Evolutionary conservation across 306 rosid genomes (phyloP).

Genomic region (Quercus glauca): DNA sequence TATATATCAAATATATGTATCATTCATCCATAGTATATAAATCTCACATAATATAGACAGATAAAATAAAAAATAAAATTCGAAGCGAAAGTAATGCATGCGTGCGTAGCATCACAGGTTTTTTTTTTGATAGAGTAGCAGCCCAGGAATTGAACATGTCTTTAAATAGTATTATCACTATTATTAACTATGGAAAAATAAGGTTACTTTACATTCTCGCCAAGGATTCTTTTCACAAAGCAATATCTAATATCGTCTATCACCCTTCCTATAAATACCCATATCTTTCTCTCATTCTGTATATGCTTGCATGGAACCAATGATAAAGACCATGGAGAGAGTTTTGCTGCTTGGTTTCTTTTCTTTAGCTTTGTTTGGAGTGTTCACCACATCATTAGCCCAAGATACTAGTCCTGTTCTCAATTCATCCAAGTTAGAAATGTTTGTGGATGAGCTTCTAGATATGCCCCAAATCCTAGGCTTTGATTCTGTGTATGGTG

Average conservation of each 20-base stretch:
- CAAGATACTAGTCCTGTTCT: slow-evolving; percentile 4
- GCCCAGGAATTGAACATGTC: too few relatives aligned
- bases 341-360: neutral
- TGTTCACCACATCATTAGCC: slow-evolving; percentile 6
- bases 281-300: neutral
- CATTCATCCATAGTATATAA: rapidly evolving
- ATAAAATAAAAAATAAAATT: too few relatives aligned
- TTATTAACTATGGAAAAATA: too few relatives aligned
- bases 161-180: too few relatives aligned
- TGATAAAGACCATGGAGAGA: neutral
- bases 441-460: slow-evolving; percentile 53
- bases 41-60: too few relatives aligned
- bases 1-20: too few relatives aligned
- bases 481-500: slow-evolving; percentile 20
- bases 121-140: too few relatives aligned
- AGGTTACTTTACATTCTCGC: too few relatives aligned
- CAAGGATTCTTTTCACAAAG: too few relatives aligned
- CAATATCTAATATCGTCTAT: too few relatives aligned
- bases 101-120: too few relatives aligned
- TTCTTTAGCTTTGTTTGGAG: neutral
- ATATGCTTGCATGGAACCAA: neutral
- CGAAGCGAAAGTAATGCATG: too few relatives aligned
- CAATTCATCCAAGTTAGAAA: slow-evolving; percentile 15
- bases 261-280: neutral
- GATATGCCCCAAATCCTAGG: slow-evolving; percentile 34